Conservation (phyloP, 257 asterid species). For the Petunia axillaris region DNA sequence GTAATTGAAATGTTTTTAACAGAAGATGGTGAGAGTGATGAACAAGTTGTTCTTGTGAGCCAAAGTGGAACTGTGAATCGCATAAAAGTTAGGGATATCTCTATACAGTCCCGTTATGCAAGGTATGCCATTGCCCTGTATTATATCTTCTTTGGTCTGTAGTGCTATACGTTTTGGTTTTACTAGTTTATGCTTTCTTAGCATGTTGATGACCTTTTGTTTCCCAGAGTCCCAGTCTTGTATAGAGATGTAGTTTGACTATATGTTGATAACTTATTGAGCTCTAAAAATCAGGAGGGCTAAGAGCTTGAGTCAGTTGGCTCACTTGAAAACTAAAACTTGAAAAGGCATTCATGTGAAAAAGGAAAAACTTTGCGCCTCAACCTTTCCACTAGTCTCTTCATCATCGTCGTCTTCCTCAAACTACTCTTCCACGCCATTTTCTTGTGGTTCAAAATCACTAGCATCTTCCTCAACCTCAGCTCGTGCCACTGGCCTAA, state of each 20-base stretch:
- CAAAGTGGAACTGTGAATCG: constrained; percentile 98
- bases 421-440: constrained; percentile 43
- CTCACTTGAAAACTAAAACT: background rate
- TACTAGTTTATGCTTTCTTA: constrained; percentile 9
- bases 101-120: constrained; percentile 92
- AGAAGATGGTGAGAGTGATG: constrained; percentile 97
- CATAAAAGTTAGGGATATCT: constrained; percentile 90
- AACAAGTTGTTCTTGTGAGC: constrained; percentile 95
- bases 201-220: background rate
- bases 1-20: constrained; percentile 27
- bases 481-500: constrained; percentile 70
- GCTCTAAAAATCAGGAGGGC: background rate
- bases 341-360: background rate
- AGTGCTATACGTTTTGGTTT: background rate
- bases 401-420: constrained; percentile 52
- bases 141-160: constrained; percentile 3
- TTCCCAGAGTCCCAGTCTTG: background rate
- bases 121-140: constrained; percentile 48
- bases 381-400: constrained; percentile 53
- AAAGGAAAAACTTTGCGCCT: constrained; percentile 24
- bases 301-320: background rate
- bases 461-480: constrained; percentile 92
- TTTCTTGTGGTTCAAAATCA: constrained; percentile 83
- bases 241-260: background rate
- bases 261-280: background rate